These are phyloP conservation scores for Trichomonascaceae sp. DNA, from an alignment of 1,139 yeast species.

Conservation along the genomic window DNA sequence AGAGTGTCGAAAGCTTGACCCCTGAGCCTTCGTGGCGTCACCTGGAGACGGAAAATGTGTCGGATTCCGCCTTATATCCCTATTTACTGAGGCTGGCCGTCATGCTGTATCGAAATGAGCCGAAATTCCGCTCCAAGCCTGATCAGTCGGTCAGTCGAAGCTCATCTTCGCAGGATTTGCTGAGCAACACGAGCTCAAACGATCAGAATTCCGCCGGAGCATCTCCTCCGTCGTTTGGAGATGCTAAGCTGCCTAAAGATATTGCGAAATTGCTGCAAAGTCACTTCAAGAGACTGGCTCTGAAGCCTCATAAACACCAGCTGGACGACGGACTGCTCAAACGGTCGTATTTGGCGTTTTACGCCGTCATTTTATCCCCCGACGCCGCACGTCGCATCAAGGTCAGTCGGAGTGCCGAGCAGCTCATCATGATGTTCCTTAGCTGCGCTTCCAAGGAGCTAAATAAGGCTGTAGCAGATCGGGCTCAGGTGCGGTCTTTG, in stretches of 20 bases:
- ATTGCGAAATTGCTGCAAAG: constrained; percentile 44
- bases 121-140: constrained; percentile 21
- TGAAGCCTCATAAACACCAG: constrained; percentile 33
- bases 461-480: constrained; percentile 43
- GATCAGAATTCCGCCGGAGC: constrained; percentile 5
- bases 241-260: constrained; percentile 41
- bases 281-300: constrained; percentile 48
- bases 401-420: constrained; percentile 50
- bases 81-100: constrained; percentile 31
- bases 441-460: constrained; percentile 61
- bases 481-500: constrained; percentile 39
- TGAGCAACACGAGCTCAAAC: constrained; percentile 7
- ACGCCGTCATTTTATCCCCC: constrained; percentile 56
- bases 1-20: background rate
- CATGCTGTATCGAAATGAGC: constrained; percentile 30
- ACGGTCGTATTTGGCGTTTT: constrained; percentile 50
- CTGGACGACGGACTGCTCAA: constrained; percentile 34
- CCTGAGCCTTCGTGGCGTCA: constrained; percentile 19
- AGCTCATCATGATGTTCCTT: constrained; percentile 59
- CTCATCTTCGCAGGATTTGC: constrained; percentile 11
- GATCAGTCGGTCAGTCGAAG: constrained; percentile 13
- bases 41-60: constrained; percentile 17
- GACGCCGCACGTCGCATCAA: constrained; percentile 37
- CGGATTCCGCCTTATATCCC: constrained; percentile 29
- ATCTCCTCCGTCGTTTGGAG: constrained; percentile 21